Evolutionary conservation across 441 rosid species (phyloP), one percentile per base, ranked within the genome.

Genomic region (Euphorbia schlechtendalii): DNA sequence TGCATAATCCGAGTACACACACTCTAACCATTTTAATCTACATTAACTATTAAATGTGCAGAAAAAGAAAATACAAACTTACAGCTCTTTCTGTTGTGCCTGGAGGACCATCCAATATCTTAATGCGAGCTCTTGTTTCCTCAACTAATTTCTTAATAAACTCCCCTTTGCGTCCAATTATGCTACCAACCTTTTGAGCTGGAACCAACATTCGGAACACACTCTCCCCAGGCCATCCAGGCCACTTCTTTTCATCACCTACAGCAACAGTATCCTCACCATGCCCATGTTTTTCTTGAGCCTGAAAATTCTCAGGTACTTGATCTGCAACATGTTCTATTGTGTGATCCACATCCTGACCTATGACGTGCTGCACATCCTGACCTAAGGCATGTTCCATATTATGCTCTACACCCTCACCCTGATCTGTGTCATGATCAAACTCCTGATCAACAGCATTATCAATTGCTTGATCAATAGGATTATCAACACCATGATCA

Each of bases 181-280:
- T 92, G 70, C 98, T 86, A 62, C 99, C 97, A 68, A 95, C 97
- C 78, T 92, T 95, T 68, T 89, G 98, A 5, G 96, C 97, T 69
- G 98, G 98, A 73, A 95, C 98, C 80, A 95, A 72, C 96, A 95
- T 91, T 49, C 99, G 89, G 60, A 95, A 95, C 43, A 95, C 98
- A 28, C 89, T 89, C 80, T 95, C 99, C 68, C 99, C 98, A 7
- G 99, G 99, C 99, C 99, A 92, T 66, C 99, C 99, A 17, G 95
- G 98, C 99, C 99, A 95, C 85, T 71, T 90, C 73, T 88, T 89
- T 76, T 89, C 99, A 61, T 69, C 87, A 27, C 70, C 83, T 66
- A 70, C 92, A 70, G 60, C 80, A 20, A 62, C 78, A 13, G 73
- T 59, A 59, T 75, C 80, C 18, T 66, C 85, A 54, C 75, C 83